These are phyloP conservation scores for Kwoniella sp. DNA, from an alignment of 768 basidiomycete genomes.

Conservation along the genomic window DNA sequence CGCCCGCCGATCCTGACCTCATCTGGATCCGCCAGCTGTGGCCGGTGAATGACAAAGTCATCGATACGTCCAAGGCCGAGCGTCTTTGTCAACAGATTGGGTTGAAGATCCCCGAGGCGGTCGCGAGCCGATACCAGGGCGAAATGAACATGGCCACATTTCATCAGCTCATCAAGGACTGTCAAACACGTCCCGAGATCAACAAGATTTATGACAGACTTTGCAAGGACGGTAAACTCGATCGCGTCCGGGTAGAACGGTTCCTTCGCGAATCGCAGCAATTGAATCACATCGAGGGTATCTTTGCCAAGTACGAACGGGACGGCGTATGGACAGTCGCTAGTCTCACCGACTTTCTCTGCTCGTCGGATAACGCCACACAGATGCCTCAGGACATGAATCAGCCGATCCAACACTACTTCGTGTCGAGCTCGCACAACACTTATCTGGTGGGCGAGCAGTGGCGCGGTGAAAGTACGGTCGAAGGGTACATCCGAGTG, in stretches of 20 bases:
- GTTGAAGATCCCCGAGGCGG: conserved; percentile 20
- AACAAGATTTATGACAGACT: conserved; percentile 60
- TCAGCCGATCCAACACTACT: conserved; percentile 78
- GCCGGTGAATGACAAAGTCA: conserved; percentile 34
- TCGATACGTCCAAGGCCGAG: conserved; percentile 33
- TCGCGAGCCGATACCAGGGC: conserved; percentile 15
- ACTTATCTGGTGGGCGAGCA: conserved; percentile 51
- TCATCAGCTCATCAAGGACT: conserved; percentile 70
- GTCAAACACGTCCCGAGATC: conserved; percentile 81
- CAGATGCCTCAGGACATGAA: conserved; percentile 76
- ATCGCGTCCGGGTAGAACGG: conserved; percentile 52
- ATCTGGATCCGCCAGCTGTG: conserved; percentile 44
- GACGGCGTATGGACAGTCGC: conserved; percentile 55
- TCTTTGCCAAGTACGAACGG: conserved; percentile 53
- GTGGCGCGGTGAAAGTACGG: conserved; percentile 73
- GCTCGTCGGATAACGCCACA: conserved; percentile 73
- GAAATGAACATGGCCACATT: conserved; percentile 59
- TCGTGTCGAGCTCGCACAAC: conserved; percentile 84
- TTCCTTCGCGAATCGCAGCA: conserved; percentile 59
- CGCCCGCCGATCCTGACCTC: conserved; percentile 37
- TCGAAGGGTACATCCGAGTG: conserved; percentile 89
- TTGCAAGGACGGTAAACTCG: conserved; percentile 48
- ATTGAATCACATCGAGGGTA: conserved; percentile 32
- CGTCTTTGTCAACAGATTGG: conserved; percentile 33
- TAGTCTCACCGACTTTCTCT: conserved; percentile 71